phyloP scores from a whole-genome alignment of 192 early-diverging fungal species.

The Chytriomyces hyalinus region DNA sequence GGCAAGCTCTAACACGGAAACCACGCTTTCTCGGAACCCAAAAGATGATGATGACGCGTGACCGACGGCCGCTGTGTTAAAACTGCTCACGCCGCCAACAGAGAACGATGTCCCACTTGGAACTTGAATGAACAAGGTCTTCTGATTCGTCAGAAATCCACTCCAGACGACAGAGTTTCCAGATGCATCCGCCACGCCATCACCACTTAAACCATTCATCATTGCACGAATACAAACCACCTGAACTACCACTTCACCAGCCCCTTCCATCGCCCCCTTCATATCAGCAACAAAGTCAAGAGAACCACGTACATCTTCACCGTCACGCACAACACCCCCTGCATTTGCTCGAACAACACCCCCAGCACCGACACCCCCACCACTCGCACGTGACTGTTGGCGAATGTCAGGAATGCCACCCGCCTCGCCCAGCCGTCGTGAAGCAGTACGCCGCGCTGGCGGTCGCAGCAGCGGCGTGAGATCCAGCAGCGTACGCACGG shows the following conservation, averaged over 20 bases:
- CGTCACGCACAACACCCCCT: not conserved
- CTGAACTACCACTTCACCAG: conserved; percentile 8
- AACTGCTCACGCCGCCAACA: not conserved
- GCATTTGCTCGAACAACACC: not conserved
- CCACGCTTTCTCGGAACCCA: conserved; percentile 43
- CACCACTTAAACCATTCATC: not conserved
- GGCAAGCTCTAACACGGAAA: conserved; percentile 41
- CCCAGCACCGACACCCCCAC: conserved; percentile 1
- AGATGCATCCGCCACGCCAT: not conserved
- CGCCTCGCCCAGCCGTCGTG: conserved; percentile 40
- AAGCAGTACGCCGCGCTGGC: conserved; percentile 35
- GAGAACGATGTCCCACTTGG: conserved; percentile 5
- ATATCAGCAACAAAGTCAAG: conserved; percentile 11
- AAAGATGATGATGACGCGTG: not conserved
- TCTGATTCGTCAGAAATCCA: conserved; percentile 35
- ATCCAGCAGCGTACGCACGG: not conserved
- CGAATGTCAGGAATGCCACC: conserved; percentile 45
- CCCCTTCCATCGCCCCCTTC: not conserved
- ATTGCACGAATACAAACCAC: conserved; percentile 16
- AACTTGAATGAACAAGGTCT: conserved; percentile 37
- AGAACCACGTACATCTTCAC: conserved; percentile 2
- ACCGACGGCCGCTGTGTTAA: not conserved
- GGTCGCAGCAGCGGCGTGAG: conserved; percentile 26
- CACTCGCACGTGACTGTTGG: conserved; percentile 3
- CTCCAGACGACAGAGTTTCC: conserved; percentile 7